Conservation (phyloP, 495 filamentous ascomycete species). For the Articulospora tetracladia region DNA sequence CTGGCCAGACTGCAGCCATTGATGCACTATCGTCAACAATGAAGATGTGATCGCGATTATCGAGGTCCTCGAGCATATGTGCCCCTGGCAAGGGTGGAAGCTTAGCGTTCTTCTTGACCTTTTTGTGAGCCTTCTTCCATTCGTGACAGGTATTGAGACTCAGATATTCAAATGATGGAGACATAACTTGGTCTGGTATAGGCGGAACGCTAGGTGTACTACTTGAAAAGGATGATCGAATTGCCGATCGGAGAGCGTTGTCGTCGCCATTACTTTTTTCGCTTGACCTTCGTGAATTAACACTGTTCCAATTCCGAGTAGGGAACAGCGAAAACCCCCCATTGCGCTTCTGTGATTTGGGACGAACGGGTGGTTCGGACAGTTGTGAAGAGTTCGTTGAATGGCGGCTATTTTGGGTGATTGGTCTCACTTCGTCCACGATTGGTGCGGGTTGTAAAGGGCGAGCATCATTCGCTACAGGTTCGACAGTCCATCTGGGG, state of each 20-base stretch:
- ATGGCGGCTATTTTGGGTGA: neutral
- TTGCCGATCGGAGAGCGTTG: neutral
- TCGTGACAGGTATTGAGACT: conserved; percentile 20
- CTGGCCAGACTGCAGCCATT: conserved; percentile 11
- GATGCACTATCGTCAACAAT: conserved; percentile 16
- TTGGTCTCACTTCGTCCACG: neutral
- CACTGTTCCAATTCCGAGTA: neutral
- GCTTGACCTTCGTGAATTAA: neutral
- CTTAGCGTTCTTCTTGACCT: conserved; percentile 16
- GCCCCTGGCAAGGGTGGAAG: conserved; percentile 14
- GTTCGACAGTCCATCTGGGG: neutral
- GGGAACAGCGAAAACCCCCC: neutral
- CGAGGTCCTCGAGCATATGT: conserved; percentile 2
- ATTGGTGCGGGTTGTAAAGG: neutral
- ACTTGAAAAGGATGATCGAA: neutral
- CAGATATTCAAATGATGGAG: conserved; percentile 12
- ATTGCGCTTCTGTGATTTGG: neutral
- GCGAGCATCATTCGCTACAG: neutral
- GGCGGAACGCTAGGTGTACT: neutral
- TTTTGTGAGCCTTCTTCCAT: conserved; percentile 20
- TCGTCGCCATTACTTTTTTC: neutral
- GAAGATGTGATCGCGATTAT: conserved; percentile 16
- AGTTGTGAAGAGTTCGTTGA: neutral
- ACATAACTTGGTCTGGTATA: neutral
- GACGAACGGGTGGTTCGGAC: neutral